Conservation (phyloP, 352 stramenopile species). For the Pythium angustatum region DNA sequence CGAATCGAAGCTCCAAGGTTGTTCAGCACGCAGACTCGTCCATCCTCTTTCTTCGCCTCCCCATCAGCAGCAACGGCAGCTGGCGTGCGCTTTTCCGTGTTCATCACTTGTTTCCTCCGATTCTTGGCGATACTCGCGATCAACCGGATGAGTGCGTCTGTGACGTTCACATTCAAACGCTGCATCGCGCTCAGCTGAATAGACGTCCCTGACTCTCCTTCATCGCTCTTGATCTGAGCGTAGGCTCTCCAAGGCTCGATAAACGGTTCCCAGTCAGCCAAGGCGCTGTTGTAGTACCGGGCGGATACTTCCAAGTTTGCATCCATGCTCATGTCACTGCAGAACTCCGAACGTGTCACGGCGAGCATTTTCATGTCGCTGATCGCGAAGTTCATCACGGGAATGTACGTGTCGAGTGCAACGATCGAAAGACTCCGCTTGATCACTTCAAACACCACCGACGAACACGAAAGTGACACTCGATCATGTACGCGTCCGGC, state of each 20-base stretch:
- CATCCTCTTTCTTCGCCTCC: slow-evolving; percentile 83
- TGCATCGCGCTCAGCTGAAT: slow-evolving; percentile 84
- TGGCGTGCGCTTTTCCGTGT: slow-evolving; percentile 73
- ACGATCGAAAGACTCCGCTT: slow-evolving; percentile 88
- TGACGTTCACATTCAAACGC: slow-evolving; percentile 87
- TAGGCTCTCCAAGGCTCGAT: slow-evolving; percentile 85
- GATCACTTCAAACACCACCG: slow-evolving; percentile 88
- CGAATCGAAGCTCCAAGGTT: slow-evolving; percentile 87
- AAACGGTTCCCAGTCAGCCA: slow-evolving; percentile 88
- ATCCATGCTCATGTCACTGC: slow-evolving; percentile 61
- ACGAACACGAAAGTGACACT: slow-evolving; percentile 69
- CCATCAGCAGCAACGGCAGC: slow-evolving; percentile 75
- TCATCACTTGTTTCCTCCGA: slow-evolving; percentile 68
- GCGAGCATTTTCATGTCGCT: slow-evolving; percentile 81
- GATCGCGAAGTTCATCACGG: slow-evolving; percentile 88
- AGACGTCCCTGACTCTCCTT: slow-evolving; percentile 52
- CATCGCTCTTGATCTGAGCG: slow-evolving; percentile 58
- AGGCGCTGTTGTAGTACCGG: slow-evolving; percentile 86
- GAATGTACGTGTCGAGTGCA: slow-evolving; percentile 88
- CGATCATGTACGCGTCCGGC: slow-evolving; percentile 72
- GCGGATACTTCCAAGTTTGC: slow-evolving; percentile 80
- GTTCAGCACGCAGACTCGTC: slow-evolving; percentile 86
- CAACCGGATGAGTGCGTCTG: slow-evolving; percentile 77
- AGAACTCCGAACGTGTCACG: slow-evolving; percentile 72
- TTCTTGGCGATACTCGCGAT: slow-evolving; percentile 82